These are phyloP conservation scores for Cordyceps tenuipes DNA, from an alignment of 2,329 filamentous ascomycete genomes.

Conservation along the genomic window DNA sequence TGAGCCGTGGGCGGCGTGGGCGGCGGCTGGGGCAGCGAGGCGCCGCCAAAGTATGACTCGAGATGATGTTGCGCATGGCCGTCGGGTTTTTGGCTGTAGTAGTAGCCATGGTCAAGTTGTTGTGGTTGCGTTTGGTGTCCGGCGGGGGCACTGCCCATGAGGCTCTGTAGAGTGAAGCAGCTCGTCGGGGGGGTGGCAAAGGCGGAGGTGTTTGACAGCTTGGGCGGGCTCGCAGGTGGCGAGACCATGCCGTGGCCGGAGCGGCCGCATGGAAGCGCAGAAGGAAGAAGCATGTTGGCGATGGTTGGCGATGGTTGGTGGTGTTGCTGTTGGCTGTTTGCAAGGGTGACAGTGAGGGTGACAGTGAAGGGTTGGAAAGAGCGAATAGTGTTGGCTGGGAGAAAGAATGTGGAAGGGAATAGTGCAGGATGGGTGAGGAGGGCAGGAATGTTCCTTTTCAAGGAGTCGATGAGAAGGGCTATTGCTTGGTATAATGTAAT, in stretches of 20 bases:
- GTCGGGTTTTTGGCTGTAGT: neutral
- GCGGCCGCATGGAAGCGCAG: slow-evolving; percentile 51
- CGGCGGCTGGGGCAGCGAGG: slow-evolving; percentile 28
- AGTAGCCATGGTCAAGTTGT: neutral
- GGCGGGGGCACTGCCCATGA: slow-evolving; percentile 35
- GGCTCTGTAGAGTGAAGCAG: slow-evolving; percentile 53
- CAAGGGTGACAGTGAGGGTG: neutral
- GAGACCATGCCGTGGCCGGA: slow-evolving; percentile 44
- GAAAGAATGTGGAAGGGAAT: neutral
- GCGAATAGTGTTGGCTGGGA: neutral
- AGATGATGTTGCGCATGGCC: neutral
- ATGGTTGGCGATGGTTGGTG: neutral
- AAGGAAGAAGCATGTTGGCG: slow-evolving; percentile 47
- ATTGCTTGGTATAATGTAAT: slow-evolving; percentile 1
- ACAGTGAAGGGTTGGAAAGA: neutral
- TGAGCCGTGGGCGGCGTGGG: slow-evolving; percentile 49
- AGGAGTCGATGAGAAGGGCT: neutral
- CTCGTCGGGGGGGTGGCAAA: slow-evolving; percentile 49
- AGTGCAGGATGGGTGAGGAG: neutral
- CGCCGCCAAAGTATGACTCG: slow-evolving; percentile 25
- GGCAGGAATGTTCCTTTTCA: neutral
- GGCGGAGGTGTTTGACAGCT: slow-evolving; percentile 36
- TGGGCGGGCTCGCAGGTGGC: slow-evolving; percentile 49
- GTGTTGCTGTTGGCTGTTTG: neutral
- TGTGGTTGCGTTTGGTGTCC: neutral